A percentile compares a stretch with the other conserved stretches of the same genome.
These are phyloP conservation scores for Arthroderma sp. DNA, from an alignment of 2,329 filamentous ascomycete genomes.

Conservation along the genomic window DNA sequence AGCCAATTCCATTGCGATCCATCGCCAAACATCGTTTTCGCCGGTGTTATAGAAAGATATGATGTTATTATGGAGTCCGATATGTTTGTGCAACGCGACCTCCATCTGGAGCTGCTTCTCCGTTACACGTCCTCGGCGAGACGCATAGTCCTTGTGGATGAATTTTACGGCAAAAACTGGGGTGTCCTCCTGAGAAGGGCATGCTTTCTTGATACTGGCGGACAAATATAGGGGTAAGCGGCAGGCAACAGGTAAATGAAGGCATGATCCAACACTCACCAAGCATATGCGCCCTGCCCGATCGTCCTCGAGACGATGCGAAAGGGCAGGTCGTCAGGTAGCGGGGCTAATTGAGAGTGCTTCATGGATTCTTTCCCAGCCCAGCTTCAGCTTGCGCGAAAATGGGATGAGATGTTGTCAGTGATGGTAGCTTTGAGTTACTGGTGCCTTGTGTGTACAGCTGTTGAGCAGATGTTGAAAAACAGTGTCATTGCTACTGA, in stretches of 20 bases:
- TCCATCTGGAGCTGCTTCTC: constrained; percentile 86
- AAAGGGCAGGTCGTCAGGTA: constrained; percentile 77
- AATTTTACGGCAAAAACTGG: constrained; percentile 96
- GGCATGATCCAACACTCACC: constrained; percentile 41
- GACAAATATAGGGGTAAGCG: background rate
- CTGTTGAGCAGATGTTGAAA: no score
- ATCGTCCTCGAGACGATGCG: constrained; percentile 93
- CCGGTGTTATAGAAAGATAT: constrained; percentile 85
- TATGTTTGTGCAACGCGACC: constrained; percentile 74
- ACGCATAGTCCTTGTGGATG: constrained; percentile 93
- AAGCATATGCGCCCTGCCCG: constrained; percentile 91
- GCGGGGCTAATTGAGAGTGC: constrained; percentile 77
- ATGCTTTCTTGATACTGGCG: constrained; percentile 77
- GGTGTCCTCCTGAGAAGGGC: constrained; percentile 51
- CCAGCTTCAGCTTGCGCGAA: no score
- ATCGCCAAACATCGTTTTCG: constrained; percentile 76
- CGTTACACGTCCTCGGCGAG: constrained; percentile 75
- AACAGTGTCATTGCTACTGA: no score
- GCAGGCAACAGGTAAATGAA: background rate
- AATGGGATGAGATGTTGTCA: no score
- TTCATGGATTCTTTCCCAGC: constrained; percentile 29
- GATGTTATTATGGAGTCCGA: constrained; percentile 82
- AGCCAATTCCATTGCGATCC: constrained; percentile 97
- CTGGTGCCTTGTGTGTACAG: no score
- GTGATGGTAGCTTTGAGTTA: no score